Conservation (phyloP, 1,284 basidiomycete species). For the Porodaedalea pini region DNA sequence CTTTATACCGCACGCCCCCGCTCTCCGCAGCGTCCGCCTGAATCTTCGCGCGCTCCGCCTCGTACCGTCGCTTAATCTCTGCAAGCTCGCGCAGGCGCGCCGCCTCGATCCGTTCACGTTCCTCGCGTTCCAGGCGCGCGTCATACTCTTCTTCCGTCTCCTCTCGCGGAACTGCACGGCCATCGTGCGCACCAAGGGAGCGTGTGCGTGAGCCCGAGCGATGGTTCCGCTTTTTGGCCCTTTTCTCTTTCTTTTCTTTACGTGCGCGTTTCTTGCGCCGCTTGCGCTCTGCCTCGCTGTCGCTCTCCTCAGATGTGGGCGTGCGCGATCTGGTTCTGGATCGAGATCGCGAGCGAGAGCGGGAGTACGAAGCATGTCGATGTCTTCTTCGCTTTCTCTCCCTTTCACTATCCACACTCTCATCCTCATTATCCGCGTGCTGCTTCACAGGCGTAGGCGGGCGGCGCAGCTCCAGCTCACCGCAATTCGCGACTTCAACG, state of each 20-base stretch:
- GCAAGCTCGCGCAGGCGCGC: slow-evolving; percentile 47
- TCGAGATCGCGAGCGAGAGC: slow-evolving; percentile 26
- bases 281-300: slow-evolving; percentile 26
- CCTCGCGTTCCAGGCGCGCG: slow-evolving; percentile 65
- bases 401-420: slow-evolving; percentile 21
- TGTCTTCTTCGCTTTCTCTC: slow-evolving; percentile 32
- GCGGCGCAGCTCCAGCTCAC: slow-evolving; percentile 72
- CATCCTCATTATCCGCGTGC: slow-evolving; percentile 20
- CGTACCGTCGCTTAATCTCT: slow-evolving; percentile 41
- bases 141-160: slow-evolving; percentile 64
- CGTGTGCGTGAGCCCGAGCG: slow-evolving; percentile 9
- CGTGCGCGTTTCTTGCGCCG: slow-evolving; percentile 33
- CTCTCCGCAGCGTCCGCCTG: not conserved
- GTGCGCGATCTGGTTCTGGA: slow-evolving; percentile 28
- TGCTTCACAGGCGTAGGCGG: slow-evolving; percentile 28
- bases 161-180: slow-evolving; percentile 49
- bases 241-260: slow-evolving; percentile 29
- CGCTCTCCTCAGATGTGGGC: slow-evolving; percentile 16
- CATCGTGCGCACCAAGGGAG: slow-evolving; percentile 13
- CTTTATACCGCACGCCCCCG: slow-evolving; percentile 59
- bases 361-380: slow-evolving; percentile 23
- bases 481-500: slow-evolving; percentile 76
- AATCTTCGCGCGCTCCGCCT: slow-evolving; percentile 37
- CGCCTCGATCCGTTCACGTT: slow-evolving; percentile 54
- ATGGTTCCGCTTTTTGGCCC: slow-evolving; percentile 29